phyloP scores from a whole-genome alignment of 352 stramenopile species.

The Bremia lactucae region DNA sequence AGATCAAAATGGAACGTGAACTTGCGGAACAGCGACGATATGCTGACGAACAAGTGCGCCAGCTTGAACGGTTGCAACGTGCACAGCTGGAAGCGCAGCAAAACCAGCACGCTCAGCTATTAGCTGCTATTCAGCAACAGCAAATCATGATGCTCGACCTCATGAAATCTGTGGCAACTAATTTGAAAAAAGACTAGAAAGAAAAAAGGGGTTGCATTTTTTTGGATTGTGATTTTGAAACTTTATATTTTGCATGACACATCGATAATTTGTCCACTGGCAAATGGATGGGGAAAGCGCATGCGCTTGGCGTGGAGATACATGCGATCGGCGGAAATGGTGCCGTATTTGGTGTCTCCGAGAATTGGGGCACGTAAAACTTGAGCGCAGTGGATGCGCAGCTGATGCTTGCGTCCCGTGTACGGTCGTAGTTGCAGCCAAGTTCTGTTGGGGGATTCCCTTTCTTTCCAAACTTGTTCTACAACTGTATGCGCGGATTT shows the following conservation, averaged over 20 bases:
- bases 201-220: too few species aligned
- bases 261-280: constrained; percentile 14
- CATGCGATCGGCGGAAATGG: constrained; percentile 18
- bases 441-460: constrained; percentile 1
- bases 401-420: constrained; percentile 60
- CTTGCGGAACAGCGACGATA: constrained; percentile 19
- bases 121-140: constrained; percentile 27
- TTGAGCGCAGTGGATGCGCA: constrained; percentile 47
- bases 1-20: constrained; percentile 24
- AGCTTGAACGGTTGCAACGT: constrained; percentile 16
- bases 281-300: constrained; percentile 33
- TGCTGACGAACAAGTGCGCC: constrained; percentile 20
- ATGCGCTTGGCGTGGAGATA: constrained; percentile 46
- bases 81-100: constrained; percentile 20
- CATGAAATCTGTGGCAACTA: constrained; percentile 19
- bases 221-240: not conserved
- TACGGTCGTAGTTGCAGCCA: constrained; percentile 47
- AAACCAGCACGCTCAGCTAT: constrained; percentile 19
- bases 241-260: constrained; percentile 8
- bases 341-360: constrained; percentile 37
- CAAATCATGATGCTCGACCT: constrained; percentile 31
- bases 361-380: constrained; percentile 37
- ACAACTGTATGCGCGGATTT: constrained; percentile 38
- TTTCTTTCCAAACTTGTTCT: constrained; percentile 8
- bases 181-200: constrained; percentile 11